Conservation (phyloP, 1,139 yeast species). For the Magnusiomyces suaveolens region DNA sequence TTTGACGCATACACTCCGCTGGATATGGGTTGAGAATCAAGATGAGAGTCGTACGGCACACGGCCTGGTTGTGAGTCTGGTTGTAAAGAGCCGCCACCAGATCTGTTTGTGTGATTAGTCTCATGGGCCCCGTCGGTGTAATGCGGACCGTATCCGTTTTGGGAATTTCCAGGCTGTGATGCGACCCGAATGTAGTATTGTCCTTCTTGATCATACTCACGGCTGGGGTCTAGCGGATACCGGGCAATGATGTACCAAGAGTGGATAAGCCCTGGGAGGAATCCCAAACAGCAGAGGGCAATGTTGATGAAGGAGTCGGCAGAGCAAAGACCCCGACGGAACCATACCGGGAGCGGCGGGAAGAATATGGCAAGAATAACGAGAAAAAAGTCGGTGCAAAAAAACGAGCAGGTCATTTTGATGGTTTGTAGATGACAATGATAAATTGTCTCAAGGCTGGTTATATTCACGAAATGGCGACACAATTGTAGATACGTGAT, state of each 20-base stretch:
- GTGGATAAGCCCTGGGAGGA: conserved; percentile 58
- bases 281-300: conserved; percentile 66
- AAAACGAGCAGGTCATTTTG: conserved; percentile 7
- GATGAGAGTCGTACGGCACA: neutral
- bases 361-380: conserved; percentile 67
- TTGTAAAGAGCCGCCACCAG: too few species aligned
- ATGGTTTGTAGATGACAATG: too few species aligned
- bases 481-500: too few species aligned
- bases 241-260: conserved; percentile 39
- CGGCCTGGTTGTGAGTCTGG: neutral
- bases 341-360: conserved; percentile 75
- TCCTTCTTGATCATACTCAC: neutral
- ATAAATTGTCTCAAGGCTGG: too few species aligned
- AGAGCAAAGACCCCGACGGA: conserved; percentile 65
- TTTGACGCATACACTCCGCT: neutral
- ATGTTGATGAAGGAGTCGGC: conserved; percentile 66
- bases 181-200: too few species aligned
- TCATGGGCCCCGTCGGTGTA: too few species aligned
- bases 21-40: neutral
- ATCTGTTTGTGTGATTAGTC: too few species aligned
- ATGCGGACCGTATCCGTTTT: too few species aligned
- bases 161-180: too few species aligned
- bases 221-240: conserved; percentile 30
- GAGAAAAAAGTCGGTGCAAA: conserved; percentile 53
- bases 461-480: too few species aligned